Conservation (phyloP, 2,329 filamentous ascomycete genomes). For the Lojkania enalia region DNA sequence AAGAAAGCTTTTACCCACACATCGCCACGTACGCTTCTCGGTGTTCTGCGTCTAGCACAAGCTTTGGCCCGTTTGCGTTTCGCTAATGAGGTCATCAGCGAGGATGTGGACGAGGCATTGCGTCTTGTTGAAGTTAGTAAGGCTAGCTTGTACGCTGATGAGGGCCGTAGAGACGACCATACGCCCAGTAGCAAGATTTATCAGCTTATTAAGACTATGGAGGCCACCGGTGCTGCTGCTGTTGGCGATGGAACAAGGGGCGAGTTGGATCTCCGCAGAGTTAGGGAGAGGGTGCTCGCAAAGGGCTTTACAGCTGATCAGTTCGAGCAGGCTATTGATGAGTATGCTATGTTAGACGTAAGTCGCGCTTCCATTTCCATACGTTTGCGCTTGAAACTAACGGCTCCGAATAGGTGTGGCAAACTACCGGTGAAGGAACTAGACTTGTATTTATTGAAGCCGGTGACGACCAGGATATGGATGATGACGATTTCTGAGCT, state of each 20-base stretch:
- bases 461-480: slow-evolving; percentile 51
- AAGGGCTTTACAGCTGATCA: slow-evolving; percentile 98
- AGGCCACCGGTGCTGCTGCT: slow-evolving; percentile 78
- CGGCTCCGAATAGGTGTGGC: slow-evolving; percentile 51
- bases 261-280: slow-evolving; percentile 84
- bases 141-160: slow-evolving; percentile 79
- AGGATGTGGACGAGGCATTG: slow-evolving; percentile 94
- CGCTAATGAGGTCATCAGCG: slow-evolving; percentile 78
- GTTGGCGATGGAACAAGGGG: slow-evolving; percentile 73
- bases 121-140: slow-evolving; percentile 92
- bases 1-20: slow-evolving; percentile 95
- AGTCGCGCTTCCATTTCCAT: slow-evolving; percentile 49
- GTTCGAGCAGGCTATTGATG: slow-evolving; percentile 81
- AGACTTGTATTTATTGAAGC: slow-evolving; percentile 59
- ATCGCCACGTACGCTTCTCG: slow-evolving; percentile 88
- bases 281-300: slow-evolving; percentile 87
- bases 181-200: slow-evolving; percentile 91
- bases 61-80: slow-evolving; percentile 92
- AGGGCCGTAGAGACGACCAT: slow-evolving; percentile 61
- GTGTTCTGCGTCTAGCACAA: slow-evolving; percentile 89
- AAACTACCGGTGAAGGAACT: slow-evolving; percentile 58
- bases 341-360: slow-evolving; percentile 87
- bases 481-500: slow-evolving; percentile 40
- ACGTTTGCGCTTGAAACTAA: slow-evolving; percentile 31
- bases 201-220: slow-evolving; percentile 86